These are phyloP conservation scores for Canna indica DNA, from an alignment of 176 grass and related monocot species.

Conservation along the genomic window DNA sequence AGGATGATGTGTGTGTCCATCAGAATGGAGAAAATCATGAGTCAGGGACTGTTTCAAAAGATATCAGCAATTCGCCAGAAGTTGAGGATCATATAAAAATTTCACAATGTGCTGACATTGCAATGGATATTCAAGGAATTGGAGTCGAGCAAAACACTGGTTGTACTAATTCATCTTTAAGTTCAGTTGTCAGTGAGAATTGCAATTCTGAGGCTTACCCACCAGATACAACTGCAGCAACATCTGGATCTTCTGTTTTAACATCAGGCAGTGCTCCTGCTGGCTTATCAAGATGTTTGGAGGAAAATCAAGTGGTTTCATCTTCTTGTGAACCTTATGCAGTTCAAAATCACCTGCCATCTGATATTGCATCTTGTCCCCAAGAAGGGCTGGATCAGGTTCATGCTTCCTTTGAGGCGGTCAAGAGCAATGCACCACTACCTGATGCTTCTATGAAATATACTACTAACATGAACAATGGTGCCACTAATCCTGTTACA, in stretches of 20 bases:
- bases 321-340: conserved; percentile 39
- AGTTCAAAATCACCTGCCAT: conserved; percentile 32
- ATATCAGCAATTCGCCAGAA: conserved; percentile 36
- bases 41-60: conserved; percentile 30
- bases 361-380: conserved; percentile 26
- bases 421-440: conserved; percentile 19
- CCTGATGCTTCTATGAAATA: conserved; percentile 24
- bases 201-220: conserved; percentile 32
- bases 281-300: conserved; percentile 39
- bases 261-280: conserved; percentile 28
- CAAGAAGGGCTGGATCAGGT: conserved; percentile 28
- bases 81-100: conserved; percentile 29
- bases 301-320: conserved; percentile 33
- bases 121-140: conserved; percentile 26
- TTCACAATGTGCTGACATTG: conserved; percentile 25
- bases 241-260: conserved; percentile 40
- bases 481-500: conserved; percentile 29
- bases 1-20: conserved; percentile 31
- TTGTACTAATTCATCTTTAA: conserved; percentile 56
- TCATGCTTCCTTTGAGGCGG: conserved; percentile 24
- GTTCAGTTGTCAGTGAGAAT: conserved; percentile 58
- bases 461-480: conserved; percentile 30
- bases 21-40: conserved; percentile 21
- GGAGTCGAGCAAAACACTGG: conserved; percentile 27
- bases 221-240: conserved; percentile 29